phyloP scores from a whole-genome alignment of 192 early-diverging fungal genomes.

The Thoreauomyces humboldtii region DNA sequence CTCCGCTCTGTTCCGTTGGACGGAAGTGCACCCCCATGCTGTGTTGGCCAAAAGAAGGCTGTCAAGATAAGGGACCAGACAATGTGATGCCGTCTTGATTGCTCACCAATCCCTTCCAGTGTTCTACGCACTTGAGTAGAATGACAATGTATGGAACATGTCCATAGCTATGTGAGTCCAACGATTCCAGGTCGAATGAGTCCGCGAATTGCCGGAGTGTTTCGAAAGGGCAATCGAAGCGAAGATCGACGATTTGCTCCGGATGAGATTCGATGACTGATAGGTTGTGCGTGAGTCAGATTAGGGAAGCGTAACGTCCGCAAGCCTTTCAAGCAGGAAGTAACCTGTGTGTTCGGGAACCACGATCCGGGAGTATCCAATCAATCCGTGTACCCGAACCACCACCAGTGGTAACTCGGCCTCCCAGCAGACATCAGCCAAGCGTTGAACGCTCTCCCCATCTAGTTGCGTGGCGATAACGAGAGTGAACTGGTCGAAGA shows the following conservation, averaged over 20 bases:
- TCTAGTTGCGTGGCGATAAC: constrained; percentile 71
- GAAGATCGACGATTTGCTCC: constrained; percentile 69
- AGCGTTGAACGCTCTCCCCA: constrained; percentile 49
- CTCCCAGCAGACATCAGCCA: constrained; percentile 66
- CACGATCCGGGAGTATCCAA: constrained; percentile 69
- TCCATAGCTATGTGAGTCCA: constrained; percentile 68
- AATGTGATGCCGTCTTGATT: no score
- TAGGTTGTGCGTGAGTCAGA: no score
- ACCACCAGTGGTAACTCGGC: constrained; percentile 66
- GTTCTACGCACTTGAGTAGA: constrained; percentile 70
- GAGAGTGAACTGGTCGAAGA: constrained; percentile 67
- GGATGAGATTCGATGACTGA: constrained; percentile 90
- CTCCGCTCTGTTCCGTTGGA: constrained; percentile 59
- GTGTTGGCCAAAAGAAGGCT: not conserved
- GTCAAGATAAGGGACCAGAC: not conserved
- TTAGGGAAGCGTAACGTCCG: no score
- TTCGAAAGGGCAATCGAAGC: constrained; percentile 79
- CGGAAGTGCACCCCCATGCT: constrained; percentile 64
- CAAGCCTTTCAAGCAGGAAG: no score
- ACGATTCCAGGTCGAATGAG: constrained; percentile 61
- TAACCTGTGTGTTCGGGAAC: constrained; percentile 79
- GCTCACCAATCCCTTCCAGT: constrained; percentile 67
- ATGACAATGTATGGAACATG: constrained; percentile 88
- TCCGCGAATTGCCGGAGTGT: constrained; percentile 61
- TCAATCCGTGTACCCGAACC: constrained; percentile 70